Conservation (phyloP, 2,329 filamentous ascomycete species). For the Blumeria graminis region DNA sequence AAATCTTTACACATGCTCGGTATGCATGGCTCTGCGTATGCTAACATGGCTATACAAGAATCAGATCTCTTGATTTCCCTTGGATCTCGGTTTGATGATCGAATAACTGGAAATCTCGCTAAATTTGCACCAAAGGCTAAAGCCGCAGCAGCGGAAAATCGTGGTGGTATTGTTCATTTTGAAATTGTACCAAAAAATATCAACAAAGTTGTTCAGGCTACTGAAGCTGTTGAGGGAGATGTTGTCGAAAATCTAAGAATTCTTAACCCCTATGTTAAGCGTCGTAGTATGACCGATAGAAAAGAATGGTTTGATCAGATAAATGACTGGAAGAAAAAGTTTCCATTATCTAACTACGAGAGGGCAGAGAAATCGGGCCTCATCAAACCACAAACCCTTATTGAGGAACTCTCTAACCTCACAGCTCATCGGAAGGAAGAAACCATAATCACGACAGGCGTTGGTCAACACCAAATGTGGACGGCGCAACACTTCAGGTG, state of each 20-base stretch:
- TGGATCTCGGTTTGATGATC: conserved; percentile 86
- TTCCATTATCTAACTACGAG: conserved; percentile 67
- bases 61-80: conserved; percentile 89
- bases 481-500: conserved; percentile 89
- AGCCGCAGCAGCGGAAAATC: conserved; percentile 57
- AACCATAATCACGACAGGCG: conserved; percentile 78
- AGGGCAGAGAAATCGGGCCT: conserved; percentile 47
- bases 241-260: conserved; percentile 54
- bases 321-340: conserved; percentile 69
- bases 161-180: conserved; percentile 90
- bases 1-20: conserved; percentile 96
- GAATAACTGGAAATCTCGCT: conserved; percentile 57
- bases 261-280: conserved; percentile 48
- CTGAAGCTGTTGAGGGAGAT: conserved; percentile 84
- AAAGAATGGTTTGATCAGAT: conserved; percentile 81
- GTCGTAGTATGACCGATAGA: conserved; percentile 37
- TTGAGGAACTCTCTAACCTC: conserved; percentile 71
- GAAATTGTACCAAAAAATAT: conserved; percentile 99
- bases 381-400: conserved; percentile 87
- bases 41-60: conserved; percentile 95
- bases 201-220: conserved; percentile 96
- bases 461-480: conserved; percentile 99
- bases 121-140: conserved; percentile 83
- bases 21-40: conserved; percentile 93
- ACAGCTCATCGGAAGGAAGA: conserved; percentile 58